phyloP scores from a whole-genome alignment of 1,284 basidiomycete genomes.

The Ustilago nuda region DNA sequence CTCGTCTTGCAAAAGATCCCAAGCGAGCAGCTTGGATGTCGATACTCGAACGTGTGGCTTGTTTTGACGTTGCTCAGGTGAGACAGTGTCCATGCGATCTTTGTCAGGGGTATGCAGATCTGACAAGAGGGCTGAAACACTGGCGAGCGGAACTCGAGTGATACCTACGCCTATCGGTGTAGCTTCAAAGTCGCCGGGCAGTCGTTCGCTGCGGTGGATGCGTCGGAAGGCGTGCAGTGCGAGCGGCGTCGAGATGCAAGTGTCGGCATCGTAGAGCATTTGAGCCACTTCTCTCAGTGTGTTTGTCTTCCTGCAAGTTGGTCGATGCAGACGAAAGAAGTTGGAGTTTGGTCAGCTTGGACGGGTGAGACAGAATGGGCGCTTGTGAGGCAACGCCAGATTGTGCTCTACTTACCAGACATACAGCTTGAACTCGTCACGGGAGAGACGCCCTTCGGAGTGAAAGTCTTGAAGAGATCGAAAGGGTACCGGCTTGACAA shows the following conservation, averaged over 20 bases:
- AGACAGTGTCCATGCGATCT: conserved; percentile 22
- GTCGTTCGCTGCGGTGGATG: conserved; percentile 29
- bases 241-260: conserved; percentile 42
- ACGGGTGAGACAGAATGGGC: neutral
- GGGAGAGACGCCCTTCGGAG: conserved; percentile 1
- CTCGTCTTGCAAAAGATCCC: conserved; percentile 24
- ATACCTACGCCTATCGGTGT: conserved; percentile 40
- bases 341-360: neutral
- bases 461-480: conserved; percentile 49
- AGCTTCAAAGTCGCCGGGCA: conserved; percentile 19
- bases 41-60: neutral
- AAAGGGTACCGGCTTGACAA: conserved; percentile 42
- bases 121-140: conserved; percentile 34
- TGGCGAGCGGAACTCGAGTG: conserved; percentile 45
- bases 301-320: conserved; percentile 51
- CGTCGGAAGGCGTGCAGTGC: conserved; percentile 55
- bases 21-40: conserved; percentile 21
- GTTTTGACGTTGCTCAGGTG: neutral
- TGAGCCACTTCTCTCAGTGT: conserved; percentile 59
- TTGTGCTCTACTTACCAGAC: conserved; percentile 43
- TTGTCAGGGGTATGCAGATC: conserved; percentile 15
- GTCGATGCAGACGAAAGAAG: neutral
- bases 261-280: conserved; percentile 53
- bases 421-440: conserved; percentile 53
- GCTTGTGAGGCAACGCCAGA: neutral